Evolutionary conservation across 257 asterid species (phyloP).

Genomic region (Capsicum rhomboideum): DNA sequence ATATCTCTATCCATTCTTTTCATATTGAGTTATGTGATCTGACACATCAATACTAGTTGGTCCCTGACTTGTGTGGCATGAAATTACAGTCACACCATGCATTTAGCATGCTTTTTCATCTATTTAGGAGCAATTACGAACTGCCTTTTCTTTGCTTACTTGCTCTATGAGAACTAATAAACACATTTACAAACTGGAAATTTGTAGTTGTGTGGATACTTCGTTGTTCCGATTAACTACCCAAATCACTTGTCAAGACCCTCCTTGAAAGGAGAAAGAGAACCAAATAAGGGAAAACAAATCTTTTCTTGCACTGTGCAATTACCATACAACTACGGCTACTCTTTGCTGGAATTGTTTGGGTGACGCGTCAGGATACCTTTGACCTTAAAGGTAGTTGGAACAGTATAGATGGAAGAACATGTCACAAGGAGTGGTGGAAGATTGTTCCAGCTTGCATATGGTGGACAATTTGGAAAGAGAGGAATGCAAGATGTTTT

Average conservation of each 20-base stretch:
- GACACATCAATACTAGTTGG: background rate
- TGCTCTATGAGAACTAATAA: background rate
- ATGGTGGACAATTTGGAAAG: background rate
- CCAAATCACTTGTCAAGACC: background rate
- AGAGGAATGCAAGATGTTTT: background rate
- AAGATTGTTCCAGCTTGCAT: background rate
- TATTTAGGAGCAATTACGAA: background rate
- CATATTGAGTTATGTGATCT: background rate
- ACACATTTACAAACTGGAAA: background rate
- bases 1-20: background rate
- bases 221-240: background rate
- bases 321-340: background rate
- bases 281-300: background rate
- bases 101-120: background rate
- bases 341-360: background rate
- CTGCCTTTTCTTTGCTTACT: background rate
- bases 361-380: background rate
- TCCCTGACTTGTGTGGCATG: background rate
- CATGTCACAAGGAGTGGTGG: background rate
- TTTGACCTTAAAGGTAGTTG: background rate
- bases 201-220: background rate
- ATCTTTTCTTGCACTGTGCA: background rate
- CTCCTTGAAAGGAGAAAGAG: background rate
- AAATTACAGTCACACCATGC: background rate
- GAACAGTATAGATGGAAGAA: background rate